Conservation (phyloP, 306 rosid species). For the Trifolium dubium region DNA sequence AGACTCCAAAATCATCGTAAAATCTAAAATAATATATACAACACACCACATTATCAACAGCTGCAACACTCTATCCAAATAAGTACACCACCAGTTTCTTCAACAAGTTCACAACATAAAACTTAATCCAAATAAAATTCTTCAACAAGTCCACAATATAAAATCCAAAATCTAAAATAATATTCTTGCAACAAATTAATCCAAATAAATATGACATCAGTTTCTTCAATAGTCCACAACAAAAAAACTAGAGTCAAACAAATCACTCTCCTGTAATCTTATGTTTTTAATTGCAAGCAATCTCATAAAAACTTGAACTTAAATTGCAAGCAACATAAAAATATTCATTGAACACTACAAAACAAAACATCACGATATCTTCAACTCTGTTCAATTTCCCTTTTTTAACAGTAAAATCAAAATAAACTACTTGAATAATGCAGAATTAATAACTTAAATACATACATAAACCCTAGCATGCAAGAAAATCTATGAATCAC, state of each 20-base stretch:
- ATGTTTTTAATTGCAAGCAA: not conserved
- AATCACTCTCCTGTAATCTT: not conserved
- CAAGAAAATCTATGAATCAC: too few relatives aligned
- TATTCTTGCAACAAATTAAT: constrained; percentile 3
- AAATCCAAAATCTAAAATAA: not conserved
- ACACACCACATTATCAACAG: not conserved
- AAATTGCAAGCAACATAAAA: not conserved
- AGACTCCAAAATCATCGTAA: not conserved
- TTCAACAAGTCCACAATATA: too few relatives aligned
- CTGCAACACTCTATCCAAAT: constrained; percentile 18
- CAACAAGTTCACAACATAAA: constrained; percentile 19
- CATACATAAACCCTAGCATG: constrained; percentile 18
- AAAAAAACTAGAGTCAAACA: constrained; percentile 13
- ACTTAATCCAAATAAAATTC: too few relatives aligned
- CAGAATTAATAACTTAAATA: not conserved
- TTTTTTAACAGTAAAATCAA: not conserved
- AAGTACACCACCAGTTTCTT: constrained; percentile 4
- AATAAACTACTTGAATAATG: not conserved
- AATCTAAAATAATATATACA: not conserved
- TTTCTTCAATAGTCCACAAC: constrained; percentile 14
- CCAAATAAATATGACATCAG: constrained; percentile 4
- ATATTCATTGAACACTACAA: not conserved
- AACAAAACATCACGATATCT: not conserved
- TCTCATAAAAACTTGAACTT: constrained; percentile 18
- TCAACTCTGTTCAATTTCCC: not conserved